Percentiles rank a stretch among this genome's conserved stretches.
These are phyloP conservation scores for Chaetomium tenue DNA, from an alignment of 495 filamentous ascomycete genomes.

Conservation along the genomic window DNA sequence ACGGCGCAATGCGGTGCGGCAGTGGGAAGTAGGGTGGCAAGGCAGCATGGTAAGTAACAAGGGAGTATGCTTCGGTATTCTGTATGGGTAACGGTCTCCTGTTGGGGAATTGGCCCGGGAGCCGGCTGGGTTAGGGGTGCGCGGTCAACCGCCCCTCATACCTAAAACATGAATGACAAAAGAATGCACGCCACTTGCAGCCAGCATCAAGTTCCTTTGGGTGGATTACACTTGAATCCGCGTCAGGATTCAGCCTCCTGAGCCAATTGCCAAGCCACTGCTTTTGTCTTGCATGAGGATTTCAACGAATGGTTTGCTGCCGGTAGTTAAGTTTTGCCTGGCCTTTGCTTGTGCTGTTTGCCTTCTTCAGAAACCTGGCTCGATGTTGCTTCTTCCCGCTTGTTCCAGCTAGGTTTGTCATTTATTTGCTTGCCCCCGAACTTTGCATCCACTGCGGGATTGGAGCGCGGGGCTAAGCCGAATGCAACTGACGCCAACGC, in stretches of 20 bases:
- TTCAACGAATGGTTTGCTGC: neutral
- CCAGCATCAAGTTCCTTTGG: neutral
- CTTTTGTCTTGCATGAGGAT: neutral
- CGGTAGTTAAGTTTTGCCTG: neutral
- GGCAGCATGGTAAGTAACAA: neutral
- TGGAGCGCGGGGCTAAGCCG: neutral
- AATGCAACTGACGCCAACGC: neutral
- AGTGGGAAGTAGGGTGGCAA: neutral
- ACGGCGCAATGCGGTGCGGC: neutral
- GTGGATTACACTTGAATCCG: neutral
- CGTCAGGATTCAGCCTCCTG: neutral
- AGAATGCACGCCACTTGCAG: neutral
- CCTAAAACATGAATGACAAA: constrained; percentile 1
- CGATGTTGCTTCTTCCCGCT: neutral
- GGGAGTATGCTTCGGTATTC: constrained; percentile 12
- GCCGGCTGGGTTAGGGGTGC: constrained; percentile 3
- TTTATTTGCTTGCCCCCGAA: neutral
- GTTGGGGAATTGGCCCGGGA: neutral
- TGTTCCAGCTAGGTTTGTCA: neutral
- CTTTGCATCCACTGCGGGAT: neutral
- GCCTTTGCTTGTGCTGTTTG: neutral
- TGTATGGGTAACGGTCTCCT: constrained; percentile 10
- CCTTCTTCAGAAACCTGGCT: neutral
- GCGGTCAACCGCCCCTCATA: constrained; percentile 7
- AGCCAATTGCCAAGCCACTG: neutral